Base-by-base conservation (phyloP, 345 rosid species). In the Kernera saxatilis region DNA sequence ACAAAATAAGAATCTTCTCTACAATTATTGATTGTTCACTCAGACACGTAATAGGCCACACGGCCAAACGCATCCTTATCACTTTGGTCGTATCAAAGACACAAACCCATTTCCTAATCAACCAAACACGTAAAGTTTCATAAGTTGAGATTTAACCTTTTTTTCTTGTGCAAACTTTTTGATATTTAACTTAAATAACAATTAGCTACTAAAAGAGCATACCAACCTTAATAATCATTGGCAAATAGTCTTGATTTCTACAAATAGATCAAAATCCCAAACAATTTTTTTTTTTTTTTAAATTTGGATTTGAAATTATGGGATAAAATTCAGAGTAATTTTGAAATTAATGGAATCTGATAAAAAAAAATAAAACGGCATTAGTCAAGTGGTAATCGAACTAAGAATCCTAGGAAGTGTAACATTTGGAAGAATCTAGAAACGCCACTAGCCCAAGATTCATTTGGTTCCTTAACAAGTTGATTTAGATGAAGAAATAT, bases 11-110 rank as follows among this genome's bases (percentile, higher is more conserved):
- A 29, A 56, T 27, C 27, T 50, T 22, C 55, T 13, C 67, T 41
- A 58, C 62, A 66, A 66, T 67, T n/a, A 74, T 73, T 30, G 61
- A 59, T 74, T 51, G 39, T 59, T 59, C 48, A 51, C 44, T 50
- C 17, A 23, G 69, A 59, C 73, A 74, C 73, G 78, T 74, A 67
- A 67, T 14, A 17, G 18, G 22, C 37, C 54, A 51, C 79, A 69
- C 70, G 52, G 74, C 79, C 79, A 69, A 62, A 61, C 56, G 43
- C 79, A 69, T 75, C 74, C 79, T 69, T 75, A 75, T 75, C 79
- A 61, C 70, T 61, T 75, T 25, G 50, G 64, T 52, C 49, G 3
- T 1, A 32, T 15, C 57, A 43, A 64, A 62, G 29, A 14, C 71
- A 44, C 54, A 53, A 18, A 46, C 58, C 17, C 46, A 39, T 36